Percentiles rank a stretch among this genome's conserved stretches.
These are phyloP conservation scores for Phytophthora pseudosyringae DNA, from an alignment of 352 stramenopile species.

Conservation along the genomic window DNA sequence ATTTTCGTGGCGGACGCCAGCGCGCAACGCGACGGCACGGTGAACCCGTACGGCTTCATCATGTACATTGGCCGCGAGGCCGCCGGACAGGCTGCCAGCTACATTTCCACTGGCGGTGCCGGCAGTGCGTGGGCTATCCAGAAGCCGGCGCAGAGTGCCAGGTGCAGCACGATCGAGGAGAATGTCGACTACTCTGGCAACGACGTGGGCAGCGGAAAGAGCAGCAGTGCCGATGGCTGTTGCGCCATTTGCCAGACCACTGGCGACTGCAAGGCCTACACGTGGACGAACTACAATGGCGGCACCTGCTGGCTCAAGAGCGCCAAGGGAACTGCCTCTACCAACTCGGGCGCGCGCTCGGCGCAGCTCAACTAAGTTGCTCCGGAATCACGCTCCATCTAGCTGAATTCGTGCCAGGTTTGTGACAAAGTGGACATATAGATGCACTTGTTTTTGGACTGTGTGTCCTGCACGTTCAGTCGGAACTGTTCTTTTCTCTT, in stretches of 20 bases:
- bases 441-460: not conserved
- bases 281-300: conserved; percentile 51
- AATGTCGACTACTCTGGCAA: conserved; percentile 43
- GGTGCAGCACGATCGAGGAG: conserved; percentile 38
- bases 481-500: too few species aligned
- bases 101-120: conserved; percentile 30
- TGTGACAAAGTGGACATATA: conserved; percentile 7
- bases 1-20: conserved; percentile 70
- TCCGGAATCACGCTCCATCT: not conserved
- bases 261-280: conserved; percentile 38
- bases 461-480: not conserved
- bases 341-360: conserved; percentile 18
- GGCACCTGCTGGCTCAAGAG: conserved; percentile 59
- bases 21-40: conserved; percentile 65
- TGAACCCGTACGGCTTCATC: conserved; percentile 77
- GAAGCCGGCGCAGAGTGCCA: conserved; percentile 9
- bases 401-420: not conserved
- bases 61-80: conserved; percentile 76
- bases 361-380: conserved; percentile 26
- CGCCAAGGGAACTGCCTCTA: conserved; percentile 21
- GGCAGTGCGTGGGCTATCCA: conserved; percentile 22
- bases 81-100: conserved; percentile 45
- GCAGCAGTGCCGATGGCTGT: conserved; percentile 30
- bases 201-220: conserved; percentile 30
- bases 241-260: conserved; percentile 39